These are phyloP conservation scores for Candida neerlandica DNA, from an alignment of 1,139 yeast genomes.

Conservation along the genomic window DNA sequence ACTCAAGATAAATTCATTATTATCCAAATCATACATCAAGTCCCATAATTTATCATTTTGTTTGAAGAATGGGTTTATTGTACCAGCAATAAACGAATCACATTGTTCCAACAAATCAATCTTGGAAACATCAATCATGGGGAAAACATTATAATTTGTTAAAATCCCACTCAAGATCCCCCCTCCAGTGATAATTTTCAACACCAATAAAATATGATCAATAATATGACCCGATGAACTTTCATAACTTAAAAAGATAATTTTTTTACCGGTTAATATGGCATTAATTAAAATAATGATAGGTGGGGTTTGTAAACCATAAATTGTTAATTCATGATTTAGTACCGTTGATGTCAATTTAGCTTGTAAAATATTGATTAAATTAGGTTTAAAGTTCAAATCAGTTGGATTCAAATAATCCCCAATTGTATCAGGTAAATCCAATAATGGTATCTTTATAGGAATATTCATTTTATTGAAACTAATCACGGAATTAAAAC, in stretches of 20 bases:
- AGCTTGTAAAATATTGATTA: conserved; percentile 41
- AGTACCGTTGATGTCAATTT: conserved; percentile 31
- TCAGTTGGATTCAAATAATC: conserved; percentile 52
- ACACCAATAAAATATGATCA: conserved; percentile 54
- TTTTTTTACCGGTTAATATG: conserved; percentile 57
- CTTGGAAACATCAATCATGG: conserved; percentile 63
- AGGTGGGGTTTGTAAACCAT: conserved; percentile 63
- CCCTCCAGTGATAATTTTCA: conserved; percentile 60
- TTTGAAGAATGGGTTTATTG: conserved; percentile 67
- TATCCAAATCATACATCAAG: conserved; percentile 57
- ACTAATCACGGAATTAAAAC: conserved; percentile 42
- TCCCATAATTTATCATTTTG: conserved; percentile 62
- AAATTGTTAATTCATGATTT: conserved; percentile 48
- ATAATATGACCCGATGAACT: conserved; percentile 58
- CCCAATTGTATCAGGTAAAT: conserved; percentile 46
- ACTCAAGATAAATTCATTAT: conserved; percentile 44
- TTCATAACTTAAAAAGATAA: conserved; percentile 57
- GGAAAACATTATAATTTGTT: conserved; percentile 53
- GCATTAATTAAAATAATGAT: conserved; percentile 59
- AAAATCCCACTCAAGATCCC: conserved; percentile 57
- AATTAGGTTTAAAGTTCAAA: conserved; percentile 44
- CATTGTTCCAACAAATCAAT: conserved; percentile 57
- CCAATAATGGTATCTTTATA: conserved; percentile 44
- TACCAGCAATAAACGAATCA: conserved; percentile 64
- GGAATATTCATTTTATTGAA: conserved; percentile 48